Base-by-base conservation (phyloP, 139 green algal species). In the Penium margaritaceum region DNA sequence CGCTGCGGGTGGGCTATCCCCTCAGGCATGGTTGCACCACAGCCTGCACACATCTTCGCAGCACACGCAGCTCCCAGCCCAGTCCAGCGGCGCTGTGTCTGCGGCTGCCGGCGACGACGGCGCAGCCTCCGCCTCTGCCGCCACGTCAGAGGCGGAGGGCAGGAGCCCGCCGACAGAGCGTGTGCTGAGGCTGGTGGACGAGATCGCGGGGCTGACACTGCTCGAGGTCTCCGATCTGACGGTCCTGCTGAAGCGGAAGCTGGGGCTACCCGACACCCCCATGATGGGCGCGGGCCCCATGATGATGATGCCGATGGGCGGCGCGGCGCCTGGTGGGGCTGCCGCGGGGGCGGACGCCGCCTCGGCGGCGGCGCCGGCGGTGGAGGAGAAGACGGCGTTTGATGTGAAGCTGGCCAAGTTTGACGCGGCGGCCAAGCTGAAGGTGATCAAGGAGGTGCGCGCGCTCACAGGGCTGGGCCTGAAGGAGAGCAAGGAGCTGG, bases 371-470 rank as follows among this genome's bases (percentile, higher is more conserved):
- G 65, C 44, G 71, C 68, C 64, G 39, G 77, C 74, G 46, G 89
- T 34, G 21, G 74, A 70, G 29, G 51, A 60, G 51, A 92, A 98
- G 82, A 98, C 91, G 0, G 88, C 91, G 69, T 98, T 97, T 77
- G 84, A 91, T 7, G 75, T 98, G 0, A 97, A 96, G 83, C 89
- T 99, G 5, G 90, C 95, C 1, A 84, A 88, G 4, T 98, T 96
- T 76, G 87, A 90, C 21, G 84, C 90, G 1, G 87, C 90, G 6
- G 80, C 87, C 67, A 99, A 98, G 81, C 96, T 99, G 75, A 98
- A 97, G 84, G 85, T 99, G 32, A 99, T 99, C 85, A 99, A 99
- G 88, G 94, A 99, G 76, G 84, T 99, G 33, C 84, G 94, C 5
- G 87, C 81, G 0, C 82, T 96, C 47, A 96, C 94, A 0, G 90